These are phyloP conservation scores for Russula earlei DNA, from an alignment of 768 basidiomycete genomes.

Conservation along the genomic window DNA sequence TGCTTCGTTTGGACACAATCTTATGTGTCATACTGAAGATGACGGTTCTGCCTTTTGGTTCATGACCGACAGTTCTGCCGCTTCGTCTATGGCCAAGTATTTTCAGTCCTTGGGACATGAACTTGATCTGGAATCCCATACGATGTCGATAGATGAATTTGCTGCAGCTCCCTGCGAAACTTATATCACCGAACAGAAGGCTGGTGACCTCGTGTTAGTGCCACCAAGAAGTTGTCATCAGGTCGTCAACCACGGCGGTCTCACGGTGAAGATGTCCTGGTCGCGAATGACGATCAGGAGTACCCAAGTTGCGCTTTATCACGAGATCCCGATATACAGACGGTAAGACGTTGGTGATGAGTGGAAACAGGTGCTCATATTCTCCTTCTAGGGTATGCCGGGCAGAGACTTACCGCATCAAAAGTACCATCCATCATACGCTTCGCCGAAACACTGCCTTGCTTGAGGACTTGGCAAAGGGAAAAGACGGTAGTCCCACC, in stretches of 20 bases:
- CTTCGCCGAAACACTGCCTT: conserved; percentile 31
- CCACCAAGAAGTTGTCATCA: conserved; percentile 79
- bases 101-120: conserved; percentile 48
- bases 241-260: conserved; percentile 70
- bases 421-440: conserved; percentile 50
- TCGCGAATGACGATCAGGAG: conserved; percentile 71
- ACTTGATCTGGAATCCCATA: conserved; percentile 66
- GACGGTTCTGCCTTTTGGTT: conserved; percentile 77
- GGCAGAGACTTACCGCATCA: conserved; percentile 66
- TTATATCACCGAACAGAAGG: conserved; percentile 60
- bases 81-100: conserved; percentile 45
- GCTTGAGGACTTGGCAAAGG: conserved; percentile 13
- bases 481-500: neutral
- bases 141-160: conserved; percentile 54
- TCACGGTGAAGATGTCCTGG: conserved; percentile 81
- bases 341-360: conserved; percentile 36
- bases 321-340: conserved; percentile 73
- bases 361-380: neutral
- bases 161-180: conserved; percentile 56
- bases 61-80: conserved; percentile 60
- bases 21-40: conserved; percentile 76
- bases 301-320: conserved; percentile 47
- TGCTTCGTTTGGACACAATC: conserved; percentile 75
- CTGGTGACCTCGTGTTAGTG: conserved; percentile 74
- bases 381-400: conserved; percentile 57